Evolutionary conservation across 805 yeast species (phyloP).

Genomic region (Candida nitratophila): DNA sequence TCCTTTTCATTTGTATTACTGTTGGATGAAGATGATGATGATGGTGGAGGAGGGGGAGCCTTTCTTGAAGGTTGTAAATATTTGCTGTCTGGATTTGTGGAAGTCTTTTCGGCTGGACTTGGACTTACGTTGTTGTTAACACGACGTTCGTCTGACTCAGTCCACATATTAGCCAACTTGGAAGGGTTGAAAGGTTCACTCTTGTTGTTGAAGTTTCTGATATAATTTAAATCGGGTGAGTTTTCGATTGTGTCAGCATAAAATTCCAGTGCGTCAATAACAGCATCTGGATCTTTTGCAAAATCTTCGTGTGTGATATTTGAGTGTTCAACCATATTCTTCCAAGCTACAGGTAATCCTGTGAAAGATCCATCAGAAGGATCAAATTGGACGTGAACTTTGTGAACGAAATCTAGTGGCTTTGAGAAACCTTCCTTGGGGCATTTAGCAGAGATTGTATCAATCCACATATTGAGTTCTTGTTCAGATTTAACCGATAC

Average conservation of each 20-base stretch:
- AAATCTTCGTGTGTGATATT: constrained; percentile 57
- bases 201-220: constrained; percentile 3
- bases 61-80: constrained; percentile 25
- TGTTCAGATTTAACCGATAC: constrained; percentile 71
- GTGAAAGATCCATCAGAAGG: constrained; percentile 60
- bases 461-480: constrained; percentile 86
- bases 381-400: constrained; percentile 83
- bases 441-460: constrained; percentile 73
- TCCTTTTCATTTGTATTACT: neutral
- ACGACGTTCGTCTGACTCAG: neutral
- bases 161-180: neutral
- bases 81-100: constrained; percentile 9
- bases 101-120: neutral
- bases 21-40: constrained; percentile 1
- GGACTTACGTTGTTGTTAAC: neutral
- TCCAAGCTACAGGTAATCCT: constrained; percentile 44
- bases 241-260: constrained; percentile 29
- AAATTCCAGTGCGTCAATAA: constrained; percentile 52
- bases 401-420: constrained; percentile 93
- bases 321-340: constrained; percentile 46
- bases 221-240: constrained; percentile 31
- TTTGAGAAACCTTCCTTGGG: constrained; percentile 67
- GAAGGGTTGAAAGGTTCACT: neutral
- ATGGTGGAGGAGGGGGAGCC: constrained; percentile 30
- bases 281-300: constrained; percentile 59